Evolutionary conservation across 768 basidiomycete species (phyloP).

Genomic region (Paxillus ammoniavirescens): DNA sequence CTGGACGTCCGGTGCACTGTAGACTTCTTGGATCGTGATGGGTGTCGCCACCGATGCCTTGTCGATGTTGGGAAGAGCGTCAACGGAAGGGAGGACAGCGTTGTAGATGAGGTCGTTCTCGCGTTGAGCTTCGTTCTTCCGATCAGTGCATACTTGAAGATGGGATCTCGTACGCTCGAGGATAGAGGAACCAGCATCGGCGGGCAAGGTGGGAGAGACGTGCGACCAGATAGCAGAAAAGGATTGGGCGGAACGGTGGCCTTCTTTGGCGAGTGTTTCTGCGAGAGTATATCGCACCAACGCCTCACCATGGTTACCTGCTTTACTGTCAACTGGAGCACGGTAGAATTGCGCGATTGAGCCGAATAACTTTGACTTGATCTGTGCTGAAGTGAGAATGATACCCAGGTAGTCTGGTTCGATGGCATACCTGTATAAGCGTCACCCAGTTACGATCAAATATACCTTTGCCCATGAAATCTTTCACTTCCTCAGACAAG

Average conservation of each 20-base stretch:
- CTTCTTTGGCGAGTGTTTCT: conserved; percentile 81
- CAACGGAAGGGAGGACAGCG: conserved; percentile 76
- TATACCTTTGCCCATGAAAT: conserved; percentile 94
- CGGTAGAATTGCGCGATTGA: conserved; percentile 89
- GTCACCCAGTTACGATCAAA: conserved; percentile 95
- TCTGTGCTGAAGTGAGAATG: conserved; percentile 40
- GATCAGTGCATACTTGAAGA: conserved; percentile 71
- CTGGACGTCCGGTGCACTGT: conserved; percentile 86
- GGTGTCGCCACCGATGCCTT: conserved; percentile 80
- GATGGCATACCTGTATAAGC: conserved; percentile 63
- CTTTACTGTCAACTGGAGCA: conserved; percentile 69
- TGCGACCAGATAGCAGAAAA: conserved; percentile 74
- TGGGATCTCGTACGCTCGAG: conserved; percentile 84
- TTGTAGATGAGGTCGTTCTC: conserved; percentile 99
- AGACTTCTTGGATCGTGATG: conserved; percentile 93
- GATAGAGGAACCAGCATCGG: conserved; percentile 80
- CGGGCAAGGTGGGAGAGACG: conserved; percentile 78
- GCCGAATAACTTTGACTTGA: conserved; percentile 88
- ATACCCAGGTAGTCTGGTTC: neutral
- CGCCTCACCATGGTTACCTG: conserved; percentile 83
- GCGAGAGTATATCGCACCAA: conserved; percentile 78
- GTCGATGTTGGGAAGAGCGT: conserved; percentile 79
- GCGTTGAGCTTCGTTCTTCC: conserved; percentile 69
- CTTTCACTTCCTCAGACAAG: conserved; percentile 90
- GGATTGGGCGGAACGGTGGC: conserved; percentile 60